phyloP scores from a whole-genome alignment of 2,329 filamentous ascomycete genomes.

The Zymoseptoria brevis region DNA sequence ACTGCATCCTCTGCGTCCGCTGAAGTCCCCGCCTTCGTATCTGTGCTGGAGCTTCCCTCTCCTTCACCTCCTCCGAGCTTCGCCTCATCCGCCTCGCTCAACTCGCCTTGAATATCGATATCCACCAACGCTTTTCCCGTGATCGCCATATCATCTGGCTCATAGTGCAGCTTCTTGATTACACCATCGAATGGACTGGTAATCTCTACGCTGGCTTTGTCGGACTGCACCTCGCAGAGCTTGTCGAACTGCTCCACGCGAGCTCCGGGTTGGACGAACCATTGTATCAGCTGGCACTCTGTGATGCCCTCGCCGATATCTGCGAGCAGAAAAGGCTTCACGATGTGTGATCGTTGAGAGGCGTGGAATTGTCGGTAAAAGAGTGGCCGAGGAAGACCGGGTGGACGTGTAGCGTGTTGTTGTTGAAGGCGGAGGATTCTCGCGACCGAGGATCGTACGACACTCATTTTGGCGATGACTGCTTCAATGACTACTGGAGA shows the following conservation, averaged over 20 bases:
- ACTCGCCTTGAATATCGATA: conserved; percentile 80
- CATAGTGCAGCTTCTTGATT: conserved; percentile 93
- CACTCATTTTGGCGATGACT: conserved; percentile 5
- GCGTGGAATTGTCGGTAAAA: conserved; percentile 24
- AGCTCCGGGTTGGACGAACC: conserved; percentile 95
- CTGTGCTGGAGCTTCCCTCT: conserved; percentile 3
- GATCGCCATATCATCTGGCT: conserved; percentile 90
- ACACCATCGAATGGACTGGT: conserved; percentile 92
- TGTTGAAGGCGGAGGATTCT: conserved; percentile 8
- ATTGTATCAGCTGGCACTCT: conserved; percentile 98
- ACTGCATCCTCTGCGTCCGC: conserved; percentile 14
- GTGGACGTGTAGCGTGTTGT: neutral
- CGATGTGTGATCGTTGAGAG: conserved; percentile 32
- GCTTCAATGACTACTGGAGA: neutral
- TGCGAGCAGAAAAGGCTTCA: conserved; percentile 75
- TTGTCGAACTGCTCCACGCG: conserved; percentile 97
- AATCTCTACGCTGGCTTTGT: conserved; percentile 76
- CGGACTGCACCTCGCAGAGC: conserved; percentile 94
- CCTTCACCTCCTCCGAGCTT: conserved; percentile 29
- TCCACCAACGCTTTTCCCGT: conserved; percentile 89
- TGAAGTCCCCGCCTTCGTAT: conserved; percentile 6
- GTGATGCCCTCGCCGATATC: conserved; percentile 94
- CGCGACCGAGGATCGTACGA: conserved; percentile 2
- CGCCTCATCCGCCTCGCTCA: conserved; percentile 53
- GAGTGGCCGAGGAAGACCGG: conserved; percentile 11